Evolutionary conservation across 2,329 filamentous ascomycete species (phyloP).

Genomic region (Davidsoniella virescens): DNA sequence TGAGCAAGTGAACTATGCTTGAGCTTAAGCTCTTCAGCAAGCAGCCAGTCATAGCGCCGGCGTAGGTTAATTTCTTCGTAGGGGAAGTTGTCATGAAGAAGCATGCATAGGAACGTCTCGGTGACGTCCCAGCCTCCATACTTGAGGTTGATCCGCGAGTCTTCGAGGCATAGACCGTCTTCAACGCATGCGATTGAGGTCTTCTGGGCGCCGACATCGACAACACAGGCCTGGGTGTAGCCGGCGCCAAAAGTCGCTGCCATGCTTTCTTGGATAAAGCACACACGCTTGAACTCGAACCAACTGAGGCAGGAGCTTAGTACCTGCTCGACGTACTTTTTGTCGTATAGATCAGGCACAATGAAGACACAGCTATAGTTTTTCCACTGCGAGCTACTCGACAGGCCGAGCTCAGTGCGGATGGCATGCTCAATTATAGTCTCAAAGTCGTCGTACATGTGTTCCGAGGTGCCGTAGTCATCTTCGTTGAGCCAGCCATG

Average conservation of each 20-base stretch:
- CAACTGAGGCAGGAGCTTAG: constrained; percentile 75
- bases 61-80: constrained; percentile 88
- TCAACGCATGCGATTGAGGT: constrained; percentile 95
- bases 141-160: constrained; percentile 89
- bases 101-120: constrained; percentile 92
- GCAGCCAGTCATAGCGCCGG: constrained; percentile 76
- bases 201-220: constrained; percentile 94
- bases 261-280: constrained; percentile 91
- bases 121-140: constrained; percentile 87
- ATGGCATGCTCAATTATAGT: constrained; percentile 76
- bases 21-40: constrained; percentile 90
- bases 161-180: constrained; percentile 85
- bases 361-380: constrained; percentile 96
- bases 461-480: constrained; percentile 66
- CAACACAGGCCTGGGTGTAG: constrained; percentile 84
- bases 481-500: constrained; percentile 80
- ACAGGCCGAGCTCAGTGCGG: constrained; percentile 65
- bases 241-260: constrained; percentile 90
- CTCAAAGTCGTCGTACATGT: constrained; percentile 75
- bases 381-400: constrained; percentile 61
- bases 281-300: constrained; percentile 77
- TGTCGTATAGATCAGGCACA: constrained; percentile 93
- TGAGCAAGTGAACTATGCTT: constrained; percentile 88
- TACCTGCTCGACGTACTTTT: constrained; percentile 71
- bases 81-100: constrained; percentile 90